These are phyloP conservation scores for Seiridium cupressi DNA, from an alignment of 2,329 filamentous ascomycete genomes.

Conservation along the genomic window DNA sequence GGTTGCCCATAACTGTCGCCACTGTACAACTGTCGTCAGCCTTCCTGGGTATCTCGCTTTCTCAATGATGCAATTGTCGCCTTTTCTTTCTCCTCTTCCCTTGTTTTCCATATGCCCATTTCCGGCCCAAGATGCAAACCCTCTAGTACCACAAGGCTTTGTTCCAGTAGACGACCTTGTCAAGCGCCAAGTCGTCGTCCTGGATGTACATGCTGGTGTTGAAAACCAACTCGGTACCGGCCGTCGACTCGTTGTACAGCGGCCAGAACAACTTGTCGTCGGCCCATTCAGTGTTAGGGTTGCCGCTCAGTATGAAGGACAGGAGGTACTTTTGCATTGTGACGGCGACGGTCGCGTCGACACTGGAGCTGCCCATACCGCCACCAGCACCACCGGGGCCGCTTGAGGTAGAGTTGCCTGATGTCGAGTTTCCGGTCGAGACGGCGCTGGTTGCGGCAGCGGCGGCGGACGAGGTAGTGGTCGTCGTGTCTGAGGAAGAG, in stretches of 20 bases:
- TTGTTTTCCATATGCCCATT: too few species aligned
- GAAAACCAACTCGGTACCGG: constrained; percentile 25
- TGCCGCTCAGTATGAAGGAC: constrained; percentile 25
- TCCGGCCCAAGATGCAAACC: too few species aligned
- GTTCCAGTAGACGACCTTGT: constrained; percentile 30
- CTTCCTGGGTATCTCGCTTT: too few species aligned
- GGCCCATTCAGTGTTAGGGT: constrained; percentile 28
- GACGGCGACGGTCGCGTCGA: constrained; percentile 23
- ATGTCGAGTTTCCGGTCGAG: background rate
- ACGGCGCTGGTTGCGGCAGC: constrained; percentile 7
- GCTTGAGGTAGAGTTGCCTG: background rate
- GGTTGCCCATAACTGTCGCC: too few species aligned
- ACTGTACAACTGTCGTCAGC: too few species aligned
- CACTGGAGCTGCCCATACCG: constrained; percentile 17
- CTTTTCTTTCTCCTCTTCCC: too few species aligned
- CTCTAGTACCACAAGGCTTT: constrained; percentile 30
- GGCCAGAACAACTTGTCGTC: constrained; percentile 33
- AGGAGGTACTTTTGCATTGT: constrained; percentile 29
- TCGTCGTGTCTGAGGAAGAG: constrained; percentile 10
- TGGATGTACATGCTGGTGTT: constrained; percentile 27
- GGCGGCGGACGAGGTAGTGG: constrained; percentile 9
- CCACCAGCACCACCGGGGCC: constrained; percentile 10
- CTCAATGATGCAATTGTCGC: too few species aligned
- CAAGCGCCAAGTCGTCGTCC: constrained; percentile 25
- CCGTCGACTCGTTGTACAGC: constrained; percentile 19